phyloP scores from a whole-genome alignment of 331 rosid species.

The Malus hybrid region DNA sequence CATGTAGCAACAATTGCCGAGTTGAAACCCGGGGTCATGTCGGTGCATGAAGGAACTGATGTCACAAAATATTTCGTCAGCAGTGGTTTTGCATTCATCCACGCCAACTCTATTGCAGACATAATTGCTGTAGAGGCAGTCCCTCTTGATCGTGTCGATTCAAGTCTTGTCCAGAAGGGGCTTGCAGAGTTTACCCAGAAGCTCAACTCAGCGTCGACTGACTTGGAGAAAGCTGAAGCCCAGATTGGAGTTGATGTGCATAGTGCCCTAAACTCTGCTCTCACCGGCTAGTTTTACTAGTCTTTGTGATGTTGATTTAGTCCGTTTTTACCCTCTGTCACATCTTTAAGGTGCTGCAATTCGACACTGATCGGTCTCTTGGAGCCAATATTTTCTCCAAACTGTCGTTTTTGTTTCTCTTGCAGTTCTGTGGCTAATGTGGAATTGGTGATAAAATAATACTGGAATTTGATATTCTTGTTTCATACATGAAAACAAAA shows the following conservation, averaged over 20 bases:
- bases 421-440: constrained; percentile 38
- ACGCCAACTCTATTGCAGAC: constrained; percentile 81
- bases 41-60: constrained; percentile 85
- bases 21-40: constrained; percentile 84
- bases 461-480: constrained; percentile 27
- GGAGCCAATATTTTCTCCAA: constrained; percentile 31
- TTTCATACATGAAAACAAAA: background rate
- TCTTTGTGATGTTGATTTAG: constrained; percentile 3
- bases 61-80: constrained; percentile 74
- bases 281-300: constrained; percentile 50
- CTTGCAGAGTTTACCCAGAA: constrained; percentile 92
- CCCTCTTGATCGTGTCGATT: constrained; percentile 64
- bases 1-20: constrained; percentile 97
- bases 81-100: constrained; percentile 91
- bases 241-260: constrained; percentile 95
- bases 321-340: constrained; percentile 7
- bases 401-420: constrained; percentile 18
- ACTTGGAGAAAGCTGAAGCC: constrained; percentile 98
- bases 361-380: constrained; percentile 30
- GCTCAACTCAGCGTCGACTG: constrained; percentile 82
- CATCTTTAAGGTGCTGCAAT: constrained; percentile 15
- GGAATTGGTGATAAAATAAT: constrained; percentile 40
- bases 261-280: constrained; percentile 73
- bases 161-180: constrained; percentile 83
- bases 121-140: constrained; percentile 88